These are phyloP conservation scores for Dryadomyces sulphureus DNA, from an alignment of 2,329 filamentous ascomycete species.

Conservation along the genomic window DNA sequence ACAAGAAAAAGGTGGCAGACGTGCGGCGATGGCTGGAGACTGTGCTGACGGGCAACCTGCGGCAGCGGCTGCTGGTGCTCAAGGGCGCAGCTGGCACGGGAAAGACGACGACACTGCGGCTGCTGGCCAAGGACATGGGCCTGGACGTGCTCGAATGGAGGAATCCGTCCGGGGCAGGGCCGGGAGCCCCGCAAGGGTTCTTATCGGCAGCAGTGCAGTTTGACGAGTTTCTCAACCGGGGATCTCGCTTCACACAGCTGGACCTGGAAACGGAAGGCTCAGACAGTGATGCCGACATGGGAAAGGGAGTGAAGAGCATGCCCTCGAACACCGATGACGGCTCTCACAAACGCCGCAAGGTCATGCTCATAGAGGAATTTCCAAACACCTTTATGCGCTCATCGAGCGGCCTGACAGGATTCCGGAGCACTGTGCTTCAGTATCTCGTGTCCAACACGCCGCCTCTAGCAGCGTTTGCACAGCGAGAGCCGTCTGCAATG, in stretches of 20 bases:
- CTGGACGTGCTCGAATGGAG: conserved; percentile 80
- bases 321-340: not conserved
- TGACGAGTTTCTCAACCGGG: conserved; percentile 76
- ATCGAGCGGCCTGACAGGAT: conserved; percentile 49
- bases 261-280: conserved; percentile 14
- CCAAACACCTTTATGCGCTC: conserved; percentile 58
- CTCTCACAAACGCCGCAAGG: conserved; percentile 19
- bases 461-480: conserved; percentile 31
- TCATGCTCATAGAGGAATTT: conserved; percentile 71
- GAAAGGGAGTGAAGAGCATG: not conserved
- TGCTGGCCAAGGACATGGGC: conserved; percentile 64
- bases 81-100: conserved; percentile 85
- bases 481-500: conserved; percentile 10
- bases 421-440: conserved; percentile 60
- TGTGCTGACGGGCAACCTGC: conserved; percentile 48
- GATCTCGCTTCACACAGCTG: conserved; percentile 57
- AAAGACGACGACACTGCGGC: conserved; percentile 74
- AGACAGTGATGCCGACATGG: conserved; percentile 15
- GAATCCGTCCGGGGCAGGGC: conserved; percentile 52
- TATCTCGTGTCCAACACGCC: conserved; percentile 58
- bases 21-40: conserved; percentile 71
- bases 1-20: conserved; percentile 86
- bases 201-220: conserved; percentile 68
- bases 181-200: conserved; percentile 35
- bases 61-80: conserved; percentile 64